Evolutionary conservation across 306 rosid species (phyloP).

Genomic region (Adenanthera pavonina): DNA sequence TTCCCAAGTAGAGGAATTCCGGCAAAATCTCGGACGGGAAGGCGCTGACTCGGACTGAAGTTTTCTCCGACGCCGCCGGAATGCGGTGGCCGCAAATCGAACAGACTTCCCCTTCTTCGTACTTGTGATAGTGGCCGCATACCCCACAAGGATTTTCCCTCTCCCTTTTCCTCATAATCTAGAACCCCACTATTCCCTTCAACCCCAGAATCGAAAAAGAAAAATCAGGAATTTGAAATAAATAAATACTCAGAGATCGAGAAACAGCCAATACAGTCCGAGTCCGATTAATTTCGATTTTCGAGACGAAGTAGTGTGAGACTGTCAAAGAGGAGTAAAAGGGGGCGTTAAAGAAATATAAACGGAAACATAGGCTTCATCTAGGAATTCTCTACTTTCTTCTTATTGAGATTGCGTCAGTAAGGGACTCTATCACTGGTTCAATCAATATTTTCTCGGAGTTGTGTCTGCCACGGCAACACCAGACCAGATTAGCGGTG

Average conservation of each 20-base stretch:
- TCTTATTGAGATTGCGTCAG: not conserved
- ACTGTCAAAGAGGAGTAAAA: not conserved
- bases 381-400: slow-evolving; percentile 6
- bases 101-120: slow-evolving; percentile 97
- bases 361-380: not conserved
- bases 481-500: slow-evolving; percentile 10
- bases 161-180: slow-evolving; percentile 93
- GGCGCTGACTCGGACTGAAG: slow-evolving; percentile 76
- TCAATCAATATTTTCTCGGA: not conserved
- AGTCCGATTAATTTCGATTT: not conserved
- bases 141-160: slow-evolving; percentile 98
- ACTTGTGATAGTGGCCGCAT: slow-evolving; percentile 98
- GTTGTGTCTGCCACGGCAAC: not conserved
- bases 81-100: slow-evolving; percentile 94
- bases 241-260: slow-evolving; percentile 50
- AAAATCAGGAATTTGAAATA: slow-evolving; percentile 29
- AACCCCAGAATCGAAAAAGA: slow-evolving; percentile 46
- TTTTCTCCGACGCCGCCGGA: slow-evolving; percentile 77
- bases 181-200: slow-evolving; percentile 24
- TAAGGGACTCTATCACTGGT: not conserved
- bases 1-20: slow-evolving; percentile 89
- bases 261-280: slow-evolving; percentile 3
- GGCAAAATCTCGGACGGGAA: slow-evolving; percentile 91
- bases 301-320: not conserved
- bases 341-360: not conserved